Conservation (phyloP, 2,329 filamentous ascomycete species). For the Trichophaea hybrida region DNA sequence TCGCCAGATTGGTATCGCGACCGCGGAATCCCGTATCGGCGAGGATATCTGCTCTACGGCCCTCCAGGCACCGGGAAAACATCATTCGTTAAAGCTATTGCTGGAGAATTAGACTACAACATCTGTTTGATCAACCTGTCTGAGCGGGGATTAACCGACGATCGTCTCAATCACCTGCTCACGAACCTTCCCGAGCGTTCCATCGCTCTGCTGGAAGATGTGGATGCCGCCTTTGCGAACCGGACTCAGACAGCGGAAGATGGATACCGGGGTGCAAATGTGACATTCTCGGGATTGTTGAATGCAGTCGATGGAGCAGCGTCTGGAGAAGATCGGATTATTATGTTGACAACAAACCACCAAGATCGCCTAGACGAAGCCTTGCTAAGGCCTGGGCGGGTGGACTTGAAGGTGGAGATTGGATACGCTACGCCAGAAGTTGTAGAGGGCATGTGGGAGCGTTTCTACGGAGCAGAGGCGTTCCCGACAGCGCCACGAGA, state of each 20-base stretch:
- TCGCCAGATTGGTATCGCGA: constrained; percentile 82
- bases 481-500: neutral
- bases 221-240: constrained; percentile 75
- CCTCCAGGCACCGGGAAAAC: constrained; percentile 88
- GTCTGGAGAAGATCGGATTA: constrained; percentile 81
- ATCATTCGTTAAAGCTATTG: constrained; percentile 88
- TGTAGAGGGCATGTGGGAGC: constrained; percentile 76
- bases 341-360: constrained; percentile 91
- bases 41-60: constrained; percentile 78
- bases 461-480: constrained; percentile 66
- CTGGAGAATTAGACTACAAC: constrained; percentile 80
- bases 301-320: constrained; percentile 84
- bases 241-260: constrained; percentile 56
- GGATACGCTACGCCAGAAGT: constrained; percentile 79
- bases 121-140: constrained; percentile 87
- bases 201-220: constrained; percentile 73
- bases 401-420: constrained; percentile 84
- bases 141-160: constrained; percentile 78
- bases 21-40: constrained; percentile 81
- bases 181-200: constrained; percentile 73
- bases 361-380: constrained; percentile 80
- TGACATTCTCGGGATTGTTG: constrained; percentile 84
- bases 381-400: constrained; percentile 74
- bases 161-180: constrained; percentile 71
- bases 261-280: constrained; percentile 72